Base-by-base conservation (phyloP, 1,284 basidiomycete genomes). In the Cutaneotrichosporon cutaneum region DNA sequence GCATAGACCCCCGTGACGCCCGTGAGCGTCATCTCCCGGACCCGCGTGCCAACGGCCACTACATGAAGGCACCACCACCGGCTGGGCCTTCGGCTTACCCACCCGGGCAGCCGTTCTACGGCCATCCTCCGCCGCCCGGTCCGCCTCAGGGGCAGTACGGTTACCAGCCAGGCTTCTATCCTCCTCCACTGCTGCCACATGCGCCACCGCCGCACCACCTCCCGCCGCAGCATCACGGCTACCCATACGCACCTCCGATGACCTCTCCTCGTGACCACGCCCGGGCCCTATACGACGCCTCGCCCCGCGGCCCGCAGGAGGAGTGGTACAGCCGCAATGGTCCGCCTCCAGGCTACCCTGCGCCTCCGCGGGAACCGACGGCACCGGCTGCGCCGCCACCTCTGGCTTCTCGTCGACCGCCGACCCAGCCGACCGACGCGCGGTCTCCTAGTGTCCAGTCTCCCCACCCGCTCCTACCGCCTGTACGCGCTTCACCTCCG, bases 161-260 rank as follows among this genome's bases (percentile, higher is more conserved):
- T 10, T 56, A 56, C 44, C 44, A 56, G 24, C 55, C 42, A 14
- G 30, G 42, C n/a, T 56, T 45, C 39, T 56, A 56, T n/a, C 55
- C 55, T 9, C 22, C 55, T 16, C 24, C 35, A 36, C 42, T 30
- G 16, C 10, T 45, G 55, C 35, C 53, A 8, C 53, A 22, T 5
- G 33, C 24, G 35, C 53, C 33, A 9, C 53, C 53, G 9, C 53
- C 53, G 2, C 39, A 42, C 39, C 44, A 44, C 13, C 16, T 45
- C 4, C 36, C 26, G 10, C 39, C 21, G 18, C 51, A 22, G n/a
- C n/a, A 36, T 22, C 10, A 26, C 11, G 30, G 35, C 52, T 54
- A 54, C 14, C 22, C 52, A 7, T 54, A 54, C 52, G 45, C 22
- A 16, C 26, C 48, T 14, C 26, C 48, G 11, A 36, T 39, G 22